A percentile compares a stretch with the other conserved stretches of the same genome.
These are phyloP conservation scores for Nicotiana undulata DNA, from an alignment of 257 asterid genomes.

Conservation along the genomic window DNA sequence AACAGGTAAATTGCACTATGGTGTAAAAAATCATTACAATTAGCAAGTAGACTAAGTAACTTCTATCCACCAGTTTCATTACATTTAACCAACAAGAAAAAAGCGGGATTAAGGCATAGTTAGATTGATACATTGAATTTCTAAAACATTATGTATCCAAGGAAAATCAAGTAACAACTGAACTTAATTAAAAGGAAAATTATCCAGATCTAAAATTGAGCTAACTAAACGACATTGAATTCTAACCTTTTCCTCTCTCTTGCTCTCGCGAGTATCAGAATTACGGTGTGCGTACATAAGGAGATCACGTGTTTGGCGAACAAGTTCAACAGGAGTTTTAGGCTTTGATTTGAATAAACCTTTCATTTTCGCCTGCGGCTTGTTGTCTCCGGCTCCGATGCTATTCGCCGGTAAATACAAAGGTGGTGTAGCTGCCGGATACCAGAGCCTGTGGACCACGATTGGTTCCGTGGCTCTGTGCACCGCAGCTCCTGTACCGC, in stretches of 20 bases:
- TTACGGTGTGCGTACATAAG: constrained; percentile 44
- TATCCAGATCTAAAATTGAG: neutral
- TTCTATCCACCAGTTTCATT: neutral
- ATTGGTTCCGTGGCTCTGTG: constrained; percentile 31
- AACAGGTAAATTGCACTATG: too few species aligned
- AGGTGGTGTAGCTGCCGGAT: constrained; percentile 9
- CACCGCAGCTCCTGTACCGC: constrained; percentile 18
- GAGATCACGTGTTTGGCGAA: constrained; percentile 70
- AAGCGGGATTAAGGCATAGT: neutral
- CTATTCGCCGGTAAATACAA: neutral
- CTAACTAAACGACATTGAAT: neutral
- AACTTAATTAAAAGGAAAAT: neutral
- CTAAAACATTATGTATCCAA: neutral
- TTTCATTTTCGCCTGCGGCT: constrained; percentile 10
- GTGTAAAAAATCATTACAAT: neutral
- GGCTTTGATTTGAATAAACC: constrained; percentile 49
- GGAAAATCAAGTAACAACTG: neutral
- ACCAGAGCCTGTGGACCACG: constrained; percentile 28
- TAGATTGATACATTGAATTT: neutral
- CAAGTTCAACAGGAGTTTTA: constrained; percentile 56
- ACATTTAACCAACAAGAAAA: neutral
- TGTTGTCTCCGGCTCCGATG: neutral
- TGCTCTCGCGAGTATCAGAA: constrained; percentile 46
- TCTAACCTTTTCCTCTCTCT: constrained; percentile 76
- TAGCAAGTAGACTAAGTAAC: neutral